Conservation (phyloP, 257 asterid species). For the Rauvolfia tetraphylla region DNA sequence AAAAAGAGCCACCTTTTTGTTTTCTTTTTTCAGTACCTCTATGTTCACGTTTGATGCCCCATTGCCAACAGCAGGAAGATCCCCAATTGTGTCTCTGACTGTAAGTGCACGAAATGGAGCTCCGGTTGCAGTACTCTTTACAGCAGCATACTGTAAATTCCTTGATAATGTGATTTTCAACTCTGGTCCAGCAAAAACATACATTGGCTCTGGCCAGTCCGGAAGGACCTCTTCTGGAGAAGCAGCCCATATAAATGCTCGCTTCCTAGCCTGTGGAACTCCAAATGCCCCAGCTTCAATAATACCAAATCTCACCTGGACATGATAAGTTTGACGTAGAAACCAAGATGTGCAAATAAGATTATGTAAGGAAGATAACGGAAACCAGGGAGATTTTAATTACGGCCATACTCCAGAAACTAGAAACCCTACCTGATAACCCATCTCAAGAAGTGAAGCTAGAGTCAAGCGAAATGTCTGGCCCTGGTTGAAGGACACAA, state of each 20-base stretch:
- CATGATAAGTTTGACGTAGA: conserved; percentile 11
- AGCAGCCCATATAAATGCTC: conserved; percentile 99
- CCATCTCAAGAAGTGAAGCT: conserved; percentile 96
- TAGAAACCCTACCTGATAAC: conserved; percentile 67
- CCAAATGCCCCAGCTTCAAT: conserved; percentile 98
- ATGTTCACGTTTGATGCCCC: conserved; percentile 63
- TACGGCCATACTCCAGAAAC: neutral
- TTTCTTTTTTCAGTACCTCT: conserved; percentile 43
- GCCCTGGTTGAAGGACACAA: conserved; percentile 92
- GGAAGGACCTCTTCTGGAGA: conserved; percentile 88
- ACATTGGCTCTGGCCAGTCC: conserved; percentile 99
- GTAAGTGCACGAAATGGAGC: conserved; percentile 95
- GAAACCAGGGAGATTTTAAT: neutral
- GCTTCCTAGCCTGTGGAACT: conserved; percentile 90
- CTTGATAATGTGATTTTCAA: conserved; percentile 60
- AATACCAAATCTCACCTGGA: conserved; percentile 81
- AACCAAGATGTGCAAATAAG: neutral
- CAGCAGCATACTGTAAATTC: conserved; percentile 68
- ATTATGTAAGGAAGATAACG: neutral
- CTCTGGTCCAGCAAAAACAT: conserved; percentile 84
- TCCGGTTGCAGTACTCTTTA: conserved; percentile 73
- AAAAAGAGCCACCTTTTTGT: neutral
- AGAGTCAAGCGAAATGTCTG: conserved; percentile 87
- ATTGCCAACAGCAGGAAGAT: conserved; percentile 83
- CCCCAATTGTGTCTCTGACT: conserved; percentile 93